Evolutionary conservation across 2,329 filamentous ascomycete genomes (phyloP), one percentile per base, ranked within the genome.

Genomic region (Paecilomyces niveus): DNA sequence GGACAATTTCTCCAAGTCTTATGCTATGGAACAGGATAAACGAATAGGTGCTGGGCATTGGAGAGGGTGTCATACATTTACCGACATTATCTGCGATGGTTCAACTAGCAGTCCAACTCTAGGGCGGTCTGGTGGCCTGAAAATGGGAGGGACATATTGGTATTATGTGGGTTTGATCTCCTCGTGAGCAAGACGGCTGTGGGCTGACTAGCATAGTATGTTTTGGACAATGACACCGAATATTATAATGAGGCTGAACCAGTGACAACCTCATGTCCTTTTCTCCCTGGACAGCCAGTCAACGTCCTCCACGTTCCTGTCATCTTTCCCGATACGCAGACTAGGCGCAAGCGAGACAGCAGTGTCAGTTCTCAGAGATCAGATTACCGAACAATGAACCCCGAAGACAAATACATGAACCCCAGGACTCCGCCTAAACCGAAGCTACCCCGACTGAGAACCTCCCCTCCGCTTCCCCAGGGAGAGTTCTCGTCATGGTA

Each of bases 91-190:
- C 66, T 91, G 87, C 67, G 90, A 95, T 74, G 90, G 91, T 58
- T 81, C 87, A 60, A 72, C 79, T 54, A 74, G 79, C 18, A 68
- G 77, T 65, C 80, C 77, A 55, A 74, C 73, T 24, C 76, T 80
- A 33, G 85, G 84, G 66, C 84, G 90, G 66, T 84, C 84, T 65
- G 92, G 92, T 59, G 92, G 89, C 56, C 81, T 97, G 63, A 94
- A 89, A 74, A 96, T 96, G 89, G 92, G 92, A 52, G 86, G 89
- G 60, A 94, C 88, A 15, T 97, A 97, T 75, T 97, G 93, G 83
- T 97, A 96, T 80, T 97, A 94, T 76, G 91, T 95, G 79, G 76
- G 89, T 81, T 52, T 54, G 35, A 54, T 24, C 31, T 9, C 54
- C 54, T 52, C 54, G 22, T 51, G 55, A 31, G 35, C 58, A 49